phyloP scores from a whole-genome alignment of 768 basidiomycete genomes.

The Serendipita indica region DNA sequence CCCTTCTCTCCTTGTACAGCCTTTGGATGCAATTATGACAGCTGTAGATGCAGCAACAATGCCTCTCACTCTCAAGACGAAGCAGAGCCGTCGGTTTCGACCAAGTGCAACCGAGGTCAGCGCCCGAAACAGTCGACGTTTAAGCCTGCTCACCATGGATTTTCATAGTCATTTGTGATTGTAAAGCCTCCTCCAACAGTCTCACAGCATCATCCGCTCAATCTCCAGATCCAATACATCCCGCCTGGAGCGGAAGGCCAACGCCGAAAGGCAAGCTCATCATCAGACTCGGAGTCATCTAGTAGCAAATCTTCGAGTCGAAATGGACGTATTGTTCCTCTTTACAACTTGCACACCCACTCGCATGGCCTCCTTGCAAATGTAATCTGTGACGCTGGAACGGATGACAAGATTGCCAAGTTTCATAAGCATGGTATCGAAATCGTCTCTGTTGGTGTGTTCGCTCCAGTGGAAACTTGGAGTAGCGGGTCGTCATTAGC shows the following conservation, averaged over 20 bases:
- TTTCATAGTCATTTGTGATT: constrained; percentile 69
- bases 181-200: constrained; percentile 79
- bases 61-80: neutral
- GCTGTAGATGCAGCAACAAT: neutral
- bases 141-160: neutral
- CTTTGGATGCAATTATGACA: constrained; percentile 1
- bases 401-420: constrained; percentile 70
- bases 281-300: constrained; percentile 16
- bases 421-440: constrained; percentile 57
- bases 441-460: constrained; percentile 56
- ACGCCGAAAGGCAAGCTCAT: constrained; percentile 27
- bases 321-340: constrained; percentile 35
- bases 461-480: constrained; percentile 70
- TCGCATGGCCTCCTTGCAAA: constrained; percentile 59
- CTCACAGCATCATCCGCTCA: constrained; percentile 63
- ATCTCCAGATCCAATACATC: constrained; percentile 83
- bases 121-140: neutral
- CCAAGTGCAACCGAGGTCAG: constrained; percentile 8
- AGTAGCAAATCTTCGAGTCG: neutral
- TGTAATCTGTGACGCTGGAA: constrained; percentile 73
- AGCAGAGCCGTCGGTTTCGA: neutral
- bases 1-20: neutral
- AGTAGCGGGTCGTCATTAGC: neutral
- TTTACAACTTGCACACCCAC: constrained; percentile 80
- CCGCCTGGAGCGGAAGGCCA: constrained; percentile 32